Percentiles rank a stretch among this genome's conserved stretches.
phyloP scores from a whole-genome alignment of 768 basidiomycete genomes.

The Lepiota brunneoincarnata region DNA sequence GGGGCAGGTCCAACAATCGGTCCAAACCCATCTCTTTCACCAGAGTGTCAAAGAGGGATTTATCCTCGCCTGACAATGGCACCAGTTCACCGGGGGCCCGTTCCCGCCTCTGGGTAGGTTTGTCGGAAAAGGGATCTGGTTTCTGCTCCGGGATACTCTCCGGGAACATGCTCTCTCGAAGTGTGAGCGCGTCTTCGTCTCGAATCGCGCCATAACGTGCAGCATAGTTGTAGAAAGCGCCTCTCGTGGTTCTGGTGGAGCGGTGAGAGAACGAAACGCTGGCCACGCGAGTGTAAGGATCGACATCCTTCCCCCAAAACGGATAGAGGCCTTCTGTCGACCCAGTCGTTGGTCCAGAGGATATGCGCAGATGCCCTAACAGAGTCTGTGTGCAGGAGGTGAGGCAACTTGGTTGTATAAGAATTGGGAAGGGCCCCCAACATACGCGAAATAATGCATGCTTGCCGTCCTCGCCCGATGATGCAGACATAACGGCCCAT shows the following conservation, averaged over 20 bases:
- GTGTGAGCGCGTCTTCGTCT: constrained; percentile 79
- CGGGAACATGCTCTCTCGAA: constrained; percentile 68
- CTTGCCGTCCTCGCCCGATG: constrained; percentile 48
- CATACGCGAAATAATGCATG: constrained; percentile 62
- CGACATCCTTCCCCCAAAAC: constrained; percentile 38
- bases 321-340: constrained; percentile 71
- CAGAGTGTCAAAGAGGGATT: constrained; percentile 46
- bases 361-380: constrained; percentile 67
- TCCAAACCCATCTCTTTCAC: constrained; percentile 54
- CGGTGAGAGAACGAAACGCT: constrained; percentile 71
- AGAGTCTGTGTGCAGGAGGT: constrained; percentile 45
- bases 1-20: constrained; percentile 73
- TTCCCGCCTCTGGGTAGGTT: constrained; percentile 21
- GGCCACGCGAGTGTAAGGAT: constrained; percentile 49
- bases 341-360: constrained; percentile 46
- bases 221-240: constrained; percentile 89
- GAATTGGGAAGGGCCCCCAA: background rate
- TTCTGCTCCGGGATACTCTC: constrained; percentile 32
- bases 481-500: constrained; percentile 74
- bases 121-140: constrained; percentile 23
- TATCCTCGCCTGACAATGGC: constrained; percentile 7
- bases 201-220: constrained; percentile 88
- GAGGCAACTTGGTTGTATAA: background rate
- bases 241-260: constrained; percentile 44
- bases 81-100: constrained; percentile 8